Evolutionary conservation across 148 eudicot species (phyloP).

Genomic region (Camellia granthamiana): DNA sequence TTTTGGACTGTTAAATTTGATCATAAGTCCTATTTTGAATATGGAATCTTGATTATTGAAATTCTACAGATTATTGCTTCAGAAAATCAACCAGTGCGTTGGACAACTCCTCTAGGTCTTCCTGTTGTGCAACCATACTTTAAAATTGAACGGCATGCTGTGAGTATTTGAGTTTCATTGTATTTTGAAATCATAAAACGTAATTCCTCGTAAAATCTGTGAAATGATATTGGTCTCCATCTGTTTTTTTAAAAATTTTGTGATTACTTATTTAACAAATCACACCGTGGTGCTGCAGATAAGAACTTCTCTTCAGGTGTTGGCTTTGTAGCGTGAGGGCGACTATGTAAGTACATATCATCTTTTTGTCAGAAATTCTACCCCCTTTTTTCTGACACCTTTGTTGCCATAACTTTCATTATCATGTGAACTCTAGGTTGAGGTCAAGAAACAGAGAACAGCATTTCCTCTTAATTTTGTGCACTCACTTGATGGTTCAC

Average conservation of each 20-base stretch:
- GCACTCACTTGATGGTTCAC: constrained; percentile 88
- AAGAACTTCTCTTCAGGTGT: constrained; percentile 7
- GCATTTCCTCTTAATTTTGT: constrained; percentile 95
- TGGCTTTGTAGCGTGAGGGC: constrained; percentile 74
- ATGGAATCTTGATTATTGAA: constrained; percentile 2
- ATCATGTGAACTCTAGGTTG: constrained; percentile 43
- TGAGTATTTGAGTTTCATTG: too few species aligned
- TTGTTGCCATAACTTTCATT: constrained; percentile 12
- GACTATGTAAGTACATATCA: constrained; percentile 47
- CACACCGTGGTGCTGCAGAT: too few species aligned
- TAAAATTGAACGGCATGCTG: too few species aligned
- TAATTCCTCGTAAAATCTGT: background rate
- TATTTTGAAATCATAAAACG: background rate
- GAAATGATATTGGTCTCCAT: background rate
- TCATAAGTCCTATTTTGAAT: background rate
- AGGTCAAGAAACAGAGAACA: constrained; percentile 68
- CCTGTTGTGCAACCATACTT: too few species aligned
- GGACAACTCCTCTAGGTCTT: constrained; percentile 33
- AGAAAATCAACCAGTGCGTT: constrained; percentile 82
- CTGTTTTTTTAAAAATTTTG: background rate
- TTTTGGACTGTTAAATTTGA: background rate
- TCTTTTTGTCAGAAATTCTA: background rate
- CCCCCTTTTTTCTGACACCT: background rate
- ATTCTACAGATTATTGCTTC: constrained; percentile 73
- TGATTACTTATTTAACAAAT: too few species aligned